A percentile compares a stretch with the other conserved stretches of the same genome.
phyloP scores from a whole-genome alignment of 2,329 filamentous ascomycete species.

The Trichoderma endophyticum region DNA sequence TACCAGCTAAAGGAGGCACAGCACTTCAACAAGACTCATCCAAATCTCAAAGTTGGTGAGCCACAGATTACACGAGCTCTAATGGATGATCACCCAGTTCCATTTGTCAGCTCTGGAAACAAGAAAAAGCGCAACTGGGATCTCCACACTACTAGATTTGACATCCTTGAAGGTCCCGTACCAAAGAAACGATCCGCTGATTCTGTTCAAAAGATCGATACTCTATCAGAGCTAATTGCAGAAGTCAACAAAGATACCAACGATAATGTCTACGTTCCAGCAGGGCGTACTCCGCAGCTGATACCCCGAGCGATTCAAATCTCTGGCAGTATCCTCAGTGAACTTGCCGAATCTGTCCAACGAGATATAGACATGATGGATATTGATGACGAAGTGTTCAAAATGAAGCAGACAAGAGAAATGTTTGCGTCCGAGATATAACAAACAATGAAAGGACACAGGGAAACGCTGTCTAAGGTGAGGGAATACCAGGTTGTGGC shows the following conservation, averaged over 20 bases:
- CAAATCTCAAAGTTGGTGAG: background rate
- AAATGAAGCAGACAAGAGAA: background rate
- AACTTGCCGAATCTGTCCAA: background rate
- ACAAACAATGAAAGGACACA: background rate
- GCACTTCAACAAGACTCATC: background rate
- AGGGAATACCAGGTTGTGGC: background rate
- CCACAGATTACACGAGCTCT: background rate
- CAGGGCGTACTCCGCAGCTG: background rate
- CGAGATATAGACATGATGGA: background rate
- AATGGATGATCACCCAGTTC: background rate
- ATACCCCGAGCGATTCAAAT: background rate
- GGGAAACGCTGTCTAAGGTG: background rate
- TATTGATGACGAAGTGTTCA: constrained; percentile 6
- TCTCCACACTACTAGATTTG: background rate
- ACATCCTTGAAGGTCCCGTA: background rate
- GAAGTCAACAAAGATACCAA: background rate
- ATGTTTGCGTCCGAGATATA: background rate
- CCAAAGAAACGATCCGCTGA: background rate
- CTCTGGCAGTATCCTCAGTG: background rate
- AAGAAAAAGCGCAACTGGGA: background rate
- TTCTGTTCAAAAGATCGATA: background rate
- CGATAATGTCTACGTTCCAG: background rate
- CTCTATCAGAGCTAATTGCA: background rate
- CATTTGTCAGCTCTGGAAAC: background rate
- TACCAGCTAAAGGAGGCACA: background rate